These are phyloP conservation scores for Colletotrichum sublineola DNA, from an alignment of 2,329 filamentous ascomycete genomes.

Conservation along the genomic window DNA sequence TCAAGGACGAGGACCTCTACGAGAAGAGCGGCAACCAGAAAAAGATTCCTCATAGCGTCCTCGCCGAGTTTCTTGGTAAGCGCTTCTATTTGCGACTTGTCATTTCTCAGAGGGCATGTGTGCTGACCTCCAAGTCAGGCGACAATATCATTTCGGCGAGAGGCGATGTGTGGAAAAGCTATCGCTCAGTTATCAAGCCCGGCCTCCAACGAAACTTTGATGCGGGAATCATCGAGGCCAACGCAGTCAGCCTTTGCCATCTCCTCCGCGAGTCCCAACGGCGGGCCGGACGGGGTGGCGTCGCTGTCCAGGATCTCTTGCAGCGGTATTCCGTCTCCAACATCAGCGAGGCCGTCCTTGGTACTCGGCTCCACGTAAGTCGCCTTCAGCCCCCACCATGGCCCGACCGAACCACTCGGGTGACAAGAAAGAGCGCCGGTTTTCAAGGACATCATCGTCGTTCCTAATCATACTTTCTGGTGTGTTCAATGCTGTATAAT, in stretches of 20 bases:
- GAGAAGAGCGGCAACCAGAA: conserved; percentile 57
- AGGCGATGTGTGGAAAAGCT: conserved; percentile 53
- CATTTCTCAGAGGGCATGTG: background rate
- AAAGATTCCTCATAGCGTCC: conserved; percentile 56
- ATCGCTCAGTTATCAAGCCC: conserved; percentile 53
- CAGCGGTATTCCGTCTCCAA: conserved; percentile 55
- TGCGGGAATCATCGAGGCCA: conserved; percentile 44
- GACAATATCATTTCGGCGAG: conserved; percentile 57
- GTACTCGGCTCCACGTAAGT: conserved; percentile 45
- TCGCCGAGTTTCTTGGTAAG: conserved; percentile 50
- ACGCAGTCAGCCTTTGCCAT: conserved; percentile 45
- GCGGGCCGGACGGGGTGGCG: conserved; percentile 42
- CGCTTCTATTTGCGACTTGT: background rate
- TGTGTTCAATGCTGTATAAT: no score
- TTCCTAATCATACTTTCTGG: no score
- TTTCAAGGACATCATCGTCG: no score
- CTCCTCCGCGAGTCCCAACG: conserved; percentile 50
- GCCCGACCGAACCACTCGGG: background rate
- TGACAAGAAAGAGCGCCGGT: no score
- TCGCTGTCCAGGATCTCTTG: conserved; percentile 50
- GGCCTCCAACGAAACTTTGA: conserved; percentile 50
- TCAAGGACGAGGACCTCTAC: conserved; percentile 50
- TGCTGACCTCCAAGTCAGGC: conserved; percentile 43
- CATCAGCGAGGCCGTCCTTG: conserved; percentile 50
- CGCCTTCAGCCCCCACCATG: conserved; percentile 10